These are phyloP conservation scores for Orbilia brochopaga DNA, from an alignment of 2,329 filamentous ascomycete species.

Conservation along the genomic window DNA sequence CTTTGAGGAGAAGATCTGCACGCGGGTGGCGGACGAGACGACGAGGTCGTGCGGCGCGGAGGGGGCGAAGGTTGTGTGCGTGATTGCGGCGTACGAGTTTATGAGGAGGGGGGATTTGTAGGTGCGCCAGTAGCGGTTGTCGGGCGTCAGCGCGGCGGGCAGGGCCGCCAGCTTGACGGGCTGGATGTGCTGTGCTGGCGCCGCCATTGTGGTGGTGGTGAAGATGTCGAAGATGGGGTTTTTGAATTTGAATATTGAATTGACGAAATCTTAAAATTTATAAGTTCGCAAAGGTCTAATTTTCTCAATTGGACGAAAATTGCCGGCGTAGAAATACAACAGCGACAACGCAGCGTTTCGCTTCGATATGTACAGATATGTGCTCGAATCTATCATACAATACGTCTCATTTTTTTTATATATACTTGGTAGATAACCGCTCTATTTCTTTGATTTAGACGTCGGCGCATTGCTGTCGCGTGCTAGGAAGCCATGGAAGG, in stretches of 20 bases:
- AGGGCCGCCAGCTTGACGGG: conserved; percentile 82
- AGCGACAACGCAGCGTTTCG: conserved; percentile 32
- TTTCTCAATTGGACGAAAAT: conserved; percentile 6
- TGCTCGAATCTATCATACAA: conserved; percentile 19
- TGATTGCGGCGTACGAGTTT: conserved; percentile 87
- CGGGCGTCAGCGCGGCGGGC: conserved; percentile 77
- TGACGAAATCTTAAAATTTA: conserved; percentile 24
- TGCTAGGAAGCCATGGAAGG: conserved; percentile 90
- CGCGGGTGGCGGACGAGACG: conserved; percentile 88
- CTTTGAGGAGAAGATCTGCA: conserved; percentile 91
- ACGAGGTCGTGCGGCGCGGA: conserved; percentile 73
- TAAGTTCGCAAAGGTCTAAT: neutral
- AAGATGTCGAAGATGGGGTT: conserved; percentile 11
- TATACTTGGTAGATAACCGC: too few species aligned
- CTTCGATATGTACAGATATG: neutral
- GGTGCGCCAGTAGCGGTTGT: conserved; percentile 94
- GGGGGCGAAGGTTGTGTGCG: conserved; percentile 78
- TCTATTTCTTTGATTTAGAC: conserved; percentile 35
- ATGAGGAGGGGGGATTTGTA: conserved; percentile 92
- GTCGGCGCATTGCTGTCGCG: conserved; percentile 64
- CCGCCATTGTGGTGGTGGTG: conserved; percentile 69
- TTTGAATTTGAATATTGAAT: conserved; percentile 1
- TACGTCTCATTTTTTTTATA: neutral
- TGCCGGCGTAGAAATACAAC: conserved; percentile 30
- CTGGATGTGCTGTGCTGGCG: conserved; percentile 79